These are phyloP conservation scores for Fusarium anguioides DNA, from an alignment of 2,329 filamentous ascomycete species.

Conservation along the genomic window DNA sequence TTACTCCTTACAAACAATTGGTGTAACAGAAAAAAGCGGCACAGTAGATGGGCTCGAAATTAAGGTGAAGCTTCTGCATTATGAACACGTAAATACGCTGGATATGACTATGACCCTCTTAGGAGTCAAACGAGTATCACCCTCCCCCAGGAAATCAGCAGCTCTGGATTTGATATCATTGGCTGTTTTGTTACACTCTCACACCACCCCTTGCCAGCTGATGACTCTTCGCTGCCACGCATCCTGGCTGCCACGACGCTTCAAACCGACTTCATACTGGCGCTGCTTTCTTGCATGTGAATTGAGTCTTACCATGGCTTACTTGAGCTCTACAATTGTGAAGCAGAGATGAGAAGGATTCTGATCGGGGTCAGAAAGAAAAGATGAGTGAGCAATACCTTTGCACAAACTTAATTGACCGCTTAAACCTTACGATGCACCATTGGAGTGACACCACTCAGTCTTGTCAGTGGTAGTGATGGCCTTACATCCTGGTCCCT, in stretches of 20 bases:
- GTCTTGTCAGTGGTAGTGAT: too few relatives aligned
- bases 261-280: slow-evolving; percentile 4
- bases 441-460: slow-evolving; percentile 35
- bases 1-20: slow-evolving; percentile 24
- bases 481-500: slow-evolving; percentile 14
- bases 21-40: slow-evolving; percentile 11
- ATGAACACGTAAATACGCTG: slow-evolving; percentile 27
- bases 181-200: slow-evolving; percentile 30
- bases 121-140: slow-evolving; percentile 36
- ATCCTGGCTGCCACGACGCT: slow-evolving; percentile 34
- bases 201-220: slow-evolving; percentile 28
- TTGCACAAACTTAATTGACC: background rate
- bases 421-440: slow-evolving; percentile 36
- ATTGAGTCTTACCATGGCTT: background rate
- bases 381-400: background rate
- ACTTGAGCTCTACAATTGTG: background rate
- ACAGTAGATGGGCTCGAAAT: slow-evolving; percentile 9
- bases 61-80: slow-evolving; percentile 23
- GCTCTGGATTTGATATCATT: slow-evolving; percentile 22
- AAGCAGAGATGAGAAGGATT: background rate
- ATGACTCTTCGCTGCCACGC: slow-evolving; percentile 40
- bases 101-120: slow-evolving; percentile 31
- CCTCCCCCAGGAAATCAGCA: slow-evolving; percentile 28
- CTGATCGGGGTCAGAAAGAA: background rate
- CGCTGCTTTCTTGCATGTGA: slow-evolving; percentile 24